A percentile compares a stretch with the other conserved stretches of the same genome.
These are phyloP conservation scores for Tetracentron sinense DNA, from an alignment of 164 flowering plant species.

Conservation along the genomic window DNA sequence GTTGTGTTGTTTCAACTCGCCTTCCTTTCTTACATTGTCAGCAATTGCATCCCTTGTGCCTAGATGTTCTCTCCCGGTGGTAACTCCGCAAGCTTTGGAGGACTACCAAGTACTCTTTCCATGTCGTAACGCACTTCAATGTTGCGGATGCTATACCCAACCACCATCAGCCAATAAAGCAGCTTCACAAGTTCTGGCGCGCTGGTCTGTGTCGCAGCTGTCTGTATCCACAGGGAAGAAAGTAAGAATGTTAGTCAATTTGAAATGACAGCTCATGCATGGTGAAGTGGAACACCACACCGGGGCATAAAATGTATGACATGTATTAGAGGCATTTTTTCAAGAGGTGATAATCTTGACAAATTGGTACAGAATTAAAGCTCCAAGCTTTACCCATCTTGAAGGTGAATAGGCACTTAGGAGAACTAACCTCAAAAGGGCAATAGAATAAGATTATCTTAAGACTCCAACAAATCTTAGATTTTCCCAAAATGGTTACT, in stretches of 20 bases:
- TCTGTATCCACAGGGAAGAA: constrained; percentile 38
- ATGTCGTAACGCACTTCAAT: constrained; percentile 96
- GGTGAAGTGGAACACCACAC: no score
- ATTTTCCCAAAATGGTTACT: no score
- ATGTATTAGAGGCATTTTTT: background rate
- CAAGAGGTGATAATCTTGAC: background rate
- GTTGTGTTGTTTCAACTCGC: no score
- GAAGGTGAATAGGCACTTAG: no score
- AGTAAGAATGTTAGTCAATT: background rate
- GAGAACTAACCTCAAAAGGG: no score
- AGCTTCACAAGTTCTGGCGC: constrained; percentile 89
- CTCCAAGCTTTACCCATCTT: no score
- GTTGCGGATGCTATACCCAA: constrained; percentile 89
- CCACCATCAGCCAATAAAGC: constrained; percentile 97
- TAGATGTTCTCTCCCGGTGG: constrained; percentile 86
- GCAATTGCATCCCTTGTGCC: background rate
- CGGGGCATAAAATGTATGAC: no score
- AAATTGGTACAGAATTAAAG: background rate
- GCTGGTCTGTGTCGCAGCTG: constrained; percentile 69
- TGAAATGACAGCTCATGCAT: background rate
- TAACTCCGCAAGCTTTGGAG: constrained; percentile 76
- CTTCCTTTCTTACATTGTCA: no score
- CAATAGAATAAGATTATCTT: no score
- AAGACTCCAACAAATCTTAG: no score
- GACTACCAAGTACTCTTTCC: constrained; percentile 83